A percentile compares a stretch with the other conserved stretches of the same genome.
These are phyloP conservation scores for Stephanodiscus minutulus DNA, from an alignment of 108 stramenopile species.

Conservation along the genomic window DNA sequence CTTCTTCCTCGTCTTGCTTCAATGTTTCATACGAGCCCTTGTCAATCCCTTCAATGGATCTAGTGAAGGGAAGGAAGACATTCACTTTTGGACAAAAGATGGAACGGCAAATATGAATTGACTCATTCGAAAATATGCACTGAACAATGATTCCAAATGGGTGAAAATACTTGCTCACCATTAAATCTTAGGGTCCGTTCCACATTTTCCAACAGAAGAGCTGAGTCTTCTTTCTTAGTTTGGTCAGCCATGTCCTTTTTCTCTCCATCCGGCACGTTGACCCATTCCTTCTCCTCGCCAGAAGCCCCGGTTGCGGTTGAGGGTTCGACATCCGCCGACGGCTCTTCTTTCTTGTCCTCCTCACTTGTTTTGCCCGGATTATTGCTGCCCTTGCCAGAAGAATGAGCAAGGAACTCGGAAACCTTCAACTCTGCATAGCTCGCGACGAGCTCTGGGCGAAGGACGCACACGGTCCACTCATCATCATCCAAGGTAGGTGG, in stretches of 20 bases:
- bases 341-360: slow-evolving; percentile 20
- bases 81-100: slow-evolving; percentile 69
- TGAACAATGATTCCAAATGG: not conserved
- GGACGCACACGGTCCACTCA: slow-evolving; percentile 73
- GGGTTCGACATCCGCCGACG: slow-evolving; percentile 16
- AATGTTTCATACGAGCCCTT: slow-evolving; percentile 60
- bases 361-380: slow-evolving; percentile 34
- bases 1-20: slow-evolving; percentile 84
- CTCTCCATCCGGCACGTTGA: not conserved
- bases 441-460: slow-evolving; percentile 86
- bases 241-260: slow-evolving; percentile 2
- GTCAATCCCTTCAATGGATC: slow-evolving; percentile 62
- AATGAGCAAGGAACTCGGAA: slow-evolving; percentile 42
- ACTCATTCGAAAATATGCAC: not conserved
- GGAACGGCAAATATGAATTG: not conserved
- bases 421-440: slow-evolving; percentile 66
- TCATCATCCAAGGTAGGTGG: slow-evolving; percentile 66
- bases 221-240: not conserved
- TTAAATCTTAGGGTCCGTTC: slow-evolving; percentile 34
- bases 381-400: slow-evolving; percentile 25
- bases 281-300: slow-evolving; percentile 24
- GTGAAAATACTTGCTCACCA: not conserved
- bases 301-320: slow-evolving; percentile 17
- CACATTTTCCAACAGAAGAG: slow-evolving; percentile 53
- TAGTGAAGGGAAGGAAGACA: slow-evolving; percentile 85